These are phyloP conservation scores for Ustilago shanxiensis DNA, from an alignment of 1,284 basidiomycete genomes.

Conservation along the genomic window DNA sequence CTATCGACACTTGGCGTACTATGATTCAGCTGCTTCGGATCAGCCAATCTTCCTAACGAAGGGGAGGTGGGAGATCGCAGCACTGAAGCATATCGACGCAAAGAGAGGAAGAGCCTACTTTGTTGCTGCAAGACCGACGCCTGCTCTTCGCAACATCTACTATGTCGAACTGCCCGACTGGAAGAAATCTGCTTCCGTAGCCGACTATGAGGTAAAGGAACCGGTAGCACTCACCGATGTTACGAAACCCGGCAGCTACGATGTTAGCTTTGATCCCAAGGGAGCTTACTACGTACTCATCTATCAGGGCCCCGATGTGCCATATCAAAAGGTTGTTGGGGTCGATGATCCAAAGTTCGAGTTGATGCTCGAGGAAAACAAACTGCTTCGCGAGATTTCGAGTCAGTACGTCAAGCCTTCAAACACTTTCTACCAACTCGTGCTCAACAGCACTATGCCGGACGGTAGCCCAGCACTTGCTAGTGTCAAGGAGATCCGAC, in stretches of 20 bases:
- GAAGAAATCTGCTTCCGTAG: slow-evolving; percentile 71
- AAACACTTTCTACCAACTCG: slow-evolving; percentile 72
- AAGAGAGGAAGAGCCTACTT: slow-evolving; percentile 84
- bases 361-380: slow-evolving; percentile 79
- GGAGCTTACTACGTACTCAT: slow-evolving; percentile 80
- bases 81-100: slow-evolving; percentile 80
- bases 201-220: slow-evolving; percentile 75
- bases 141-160: slow-evolving; percentile 86
- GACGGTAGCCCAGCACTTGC: slow-evolving; percentile 74
- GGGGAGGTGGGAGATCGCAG: slow-evolving; percentile 89
- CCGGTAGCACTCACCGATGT: slow-evolving; percentile 79
- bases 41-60: slow-evolving; percentile 77
- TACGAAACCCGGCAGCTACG: slow-evolving; percentile 76
- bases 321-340: slow-evolving; percentile 85
- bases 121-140: slow-evolving; percentile 83
- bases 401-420: slow-evolving; percentile 81
- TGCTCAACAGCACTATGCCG: slow-evolving; percentile 39
- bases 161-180: slow-evolving; percentile 55
- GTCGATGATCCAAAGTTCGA: slow-evolving; percentile 75
- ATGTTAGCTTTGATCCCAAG: slow-evolving; percentile 67
- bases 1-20: slow-evolving; percentile 61
- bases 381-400: slow-evolving; percentile 78
- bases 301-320: slow-evolving; percentile 85
- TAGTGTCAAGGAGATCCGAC: slow-evolving; percentile 89
- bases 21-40: slow-evolving; percentile 26